phyloP scores from a whole-genome alignment of 73 alveolate genomes.

The Tetrahymena malaccensis region DNA sequence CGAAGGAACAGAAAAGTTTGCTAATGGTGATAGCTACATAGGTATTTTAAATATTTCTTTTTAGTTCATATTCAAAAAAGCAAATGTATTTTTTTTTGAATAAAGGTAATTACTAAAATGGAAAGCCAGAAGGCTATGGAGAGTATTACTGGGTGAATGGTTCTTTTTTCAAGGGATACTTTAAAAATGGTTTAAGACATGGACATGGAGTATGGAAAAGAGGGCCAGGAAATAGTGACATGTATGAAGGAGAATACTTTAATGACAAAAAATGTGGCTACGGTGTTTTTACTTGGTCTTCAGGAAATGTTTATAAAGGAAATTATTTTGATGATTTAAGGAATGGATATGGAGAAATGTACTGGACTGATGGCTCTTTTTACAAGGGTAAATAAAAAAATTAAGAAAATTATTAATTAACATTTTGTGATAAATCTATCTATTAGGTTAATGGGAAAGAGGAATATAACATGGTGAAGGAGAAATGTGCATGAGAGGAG shows the following conservation, averaged over 20 bases:
- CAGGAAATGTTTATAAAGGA: conserved; percentile 60
- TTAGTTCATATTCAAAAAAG: not conserved
- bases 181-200: conserved; percentile 30
- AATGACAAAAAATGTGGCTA: conserved; percentile 51
- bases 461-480: not conserved
- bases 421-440: not conserved
- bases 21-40: conserved; percentile 57
- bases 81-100: not conserved
- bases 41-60: conserved; percentile 14
- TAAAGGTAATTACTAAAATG: conserved; percentile 49
- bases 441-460: not conserved
- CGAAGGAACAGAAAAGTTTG: conserved; percentile 33
- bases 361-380: conserved; percentile 45
- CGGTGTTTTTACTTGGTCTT: conserved; percentile 54
- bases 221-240: conserved; percentile 7
- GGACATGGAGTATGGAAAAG: conserved; percentile 33
- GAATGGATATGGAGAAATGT: conserved; percentile 60
- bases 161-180: conserved; percentile 15
- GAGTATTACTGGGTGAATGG: conserved; percentile 51
- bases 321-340: conserved; percentile 46
- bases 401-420: not conserved
- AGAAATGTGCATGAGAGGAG: not conserved
- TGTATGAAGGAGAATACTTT: conserved; percentile 57
- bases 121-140: conserved; percentile 78
- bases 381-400: conserved; percentile 37